A percentile compares a stretch with the other conserved stretches of the same genome.
These are phyloP conservation scores for Lasiodiplodia gonubiensis DNA, from an alignment of 2,329 filamentous ascomycete species.

Conservation along the genomic window DNA sequence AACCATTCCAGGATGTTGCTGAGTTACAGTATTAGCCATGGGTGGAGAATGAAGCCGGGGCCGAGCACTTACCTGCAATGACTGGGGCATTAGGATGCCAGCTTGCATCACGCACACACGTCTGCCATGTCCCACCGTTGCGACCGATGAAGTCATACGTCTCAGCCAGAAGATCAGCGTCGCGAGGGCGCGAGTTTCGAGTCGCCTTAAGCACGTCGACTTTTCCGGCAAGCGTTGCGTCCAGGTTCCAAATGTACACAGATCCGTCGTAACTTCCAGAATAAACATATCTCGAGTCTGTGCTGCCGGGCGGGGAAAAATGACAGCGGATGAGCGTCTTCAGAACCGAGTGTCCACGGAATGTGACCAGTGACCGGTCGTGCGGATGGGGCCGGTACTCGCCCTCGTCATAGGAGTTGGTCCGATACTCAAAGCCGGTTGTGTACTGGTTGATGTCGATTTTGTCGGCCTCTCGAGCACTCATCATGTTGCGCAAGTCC, in stretches of 20 bases:
- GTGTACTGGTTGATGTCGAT: slow-evolving; percentile 63
- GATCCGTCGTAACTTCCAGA: slow-evolving; percentile 88
- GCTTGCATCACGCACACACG: slow-evolving; percentile 83
- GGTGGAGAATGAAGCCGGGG: neutral
- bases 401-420: slow-evolving; percentile 67
- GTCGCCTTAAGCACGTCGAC: slow-evolving; percentile 81
- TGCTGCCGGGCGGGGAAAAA: slow-evolving; percentile 86
- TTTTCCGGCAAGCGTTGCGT: slow-evolving; percentile 78
- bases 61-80: slow-evolving; percentile 64
- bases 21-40: neutral
- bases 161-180: slow-evolving; percentile 59
- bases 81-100: slow-evolving; percentile 89
- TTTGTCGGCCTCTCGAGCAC: slow-evolving; percentile 66
- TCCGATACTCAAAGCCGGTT: slow-evolving; percentile 76
- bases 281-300: slow-evolving; percentile 91
- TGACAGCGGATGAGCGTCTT: slow-evolving; percentile 93
- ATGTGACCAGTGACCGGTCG: slow-evolving; percentile 93
- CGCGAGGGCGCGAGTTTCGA: slow-evolving; percentile 62
- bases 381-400: slow-evolving; percentile 75
- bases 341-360: slow-evolving; percentile 86
- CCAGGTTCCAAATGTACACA: slow-evolving; percentile 91
- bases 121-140: slow-evolving; percentile 68
- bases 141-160: slow-evolving; percentile 63
- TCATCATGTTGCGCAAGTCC: slow-evolving; percentile 91
- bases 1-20: slow-evolving; percentile 86